Percentiles rank a stretch among this genome's conserved stretches.
phyloP scores from a whole-genome alignment of 495 filamentous ascomycete species.

The Hypoxylon rickii region DNA sequence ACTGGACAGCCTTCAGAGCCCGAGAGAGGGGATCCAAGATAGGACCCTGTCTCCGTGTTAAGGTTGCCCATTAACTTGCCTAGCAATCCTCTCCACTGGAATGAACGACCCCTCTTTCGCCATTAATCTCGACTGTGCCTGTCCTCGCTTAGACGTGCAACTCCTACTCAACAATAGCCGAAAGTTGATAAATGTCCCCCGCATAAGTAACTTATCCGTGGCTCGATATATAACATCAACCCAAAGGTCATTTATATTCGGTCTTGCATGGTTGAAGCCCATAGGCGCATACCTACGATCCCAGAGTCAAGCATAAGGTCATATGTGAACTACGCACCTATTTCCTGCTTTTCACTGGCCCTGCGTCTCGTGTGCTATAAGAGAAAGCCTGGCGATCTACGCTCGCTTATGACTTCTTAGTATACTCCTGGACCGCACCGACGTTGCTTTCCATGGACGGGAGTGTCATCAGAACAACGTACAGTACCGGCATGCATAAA shows the following conservation, averaged over 20 bases:
- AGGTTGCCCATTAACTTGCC: conserved; percentile 1
- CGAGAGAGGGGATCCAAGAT: not conserved
- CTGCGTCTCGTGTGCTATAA: conserved; percentile 1
- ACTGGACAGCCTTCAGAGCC: not conserved
- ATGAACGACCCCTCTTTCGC: conserved; percentile 27
- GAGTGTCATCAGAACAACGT: conserved; percentile 9
- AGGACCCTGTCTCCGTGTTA: conserved; percentile 8
- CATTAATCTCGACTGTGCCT: conserved; percentile 13
- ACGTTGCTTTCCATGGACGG: conserved; percentile 6
- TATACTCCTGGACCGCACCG: not conserved
- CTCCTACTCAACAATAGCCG: conserved; percentile 31
- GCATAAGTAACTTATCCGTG: conserved; percentile 29
- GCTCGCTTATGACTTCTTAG: conserved; percentile 2
- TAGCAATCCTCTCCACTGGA: conserved; percentile 8
- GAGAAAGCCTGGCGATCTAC: conserved; percentile 7
- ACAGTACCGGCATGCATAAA: conserved; percentile 26
- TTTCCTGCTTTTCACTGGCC: not conserved
- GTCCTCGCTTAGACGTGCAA: conserved; percentile 24
- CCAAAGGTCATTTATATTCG: conserved; percentile 30
- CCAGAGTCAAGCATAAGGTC: conserved; percentile 1
- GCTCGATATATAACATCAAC: conserved; percentile 23
- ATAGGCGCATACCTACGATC: conserved; percentile 2
- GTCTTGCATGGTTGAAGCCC: conserved; percentile 9
- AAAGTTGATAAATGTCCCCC: conserved; percentile 33
- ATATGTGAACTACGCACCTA: conserved; percentile 5